Evolutionary conservation across 176 grass and related monocot species (phyloP), one percentile per base, ranked within the genome.

Genomic region (Oryza rufipogon): DNA sequence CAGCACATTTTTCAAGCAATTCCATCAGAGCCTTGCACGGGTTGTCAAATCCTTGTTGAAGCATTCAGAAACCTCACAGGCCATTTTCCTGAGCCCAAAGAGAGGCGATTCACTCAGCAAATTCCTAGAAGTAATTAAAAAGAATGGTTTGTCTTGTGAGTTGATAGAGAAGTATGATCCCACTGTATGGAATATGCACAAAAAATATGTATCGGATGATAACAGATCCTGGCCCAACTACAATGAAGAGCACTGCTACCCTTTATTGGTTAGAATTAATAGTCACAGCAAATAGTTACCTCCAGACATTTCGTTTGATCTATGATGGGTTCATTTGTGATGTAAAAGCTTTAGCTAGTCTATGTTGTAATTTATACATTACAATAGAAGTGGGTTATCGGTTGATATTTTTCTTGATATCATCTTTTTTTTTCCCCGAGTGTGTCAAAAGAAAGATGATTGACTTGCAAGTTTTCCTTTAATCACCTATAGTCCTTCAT

Each of bases 1-100:
- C 77, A 97, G 95, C 79, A 95, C 95, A 46, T 98, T 98, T 83
- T 95, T 98, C 82, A 92, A 93, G 85, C 89, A 91, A 87, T 95
- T 90, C 81, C 95, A 98, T 65, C 63, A 61, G 36, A 87, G 87
- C 64, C 88, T 99, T 78, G 91, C 81, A 39, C 19, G 17, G 23
- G 64, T 70, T 71, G 81, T 99, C 42, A 94, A 87, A 79, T 80
- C 78, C 10, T 48, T 96, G 49, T 47, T 99, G 89, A 88, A 89
- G 88, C 73, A 66, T 75, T 94, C 93, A 3, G 46, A 83, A 58
- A 66, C 70, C 60, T 99, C 93, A 9, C 85, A 92, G 16, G 96
- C 91, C 64, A 91, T 96, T 84, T 96, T 99, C 86, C 47, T 99
- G 56, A 81, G 93, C 63, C 96, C 96, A 11, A 89, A 89, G 81